Evolutionary conservation across 2,329 filamentous ascomycete genomes (phyloP), one percentile per base, ranked within the genome.

Genomic region (Phyllosticta citribraziliensis): DNA sequence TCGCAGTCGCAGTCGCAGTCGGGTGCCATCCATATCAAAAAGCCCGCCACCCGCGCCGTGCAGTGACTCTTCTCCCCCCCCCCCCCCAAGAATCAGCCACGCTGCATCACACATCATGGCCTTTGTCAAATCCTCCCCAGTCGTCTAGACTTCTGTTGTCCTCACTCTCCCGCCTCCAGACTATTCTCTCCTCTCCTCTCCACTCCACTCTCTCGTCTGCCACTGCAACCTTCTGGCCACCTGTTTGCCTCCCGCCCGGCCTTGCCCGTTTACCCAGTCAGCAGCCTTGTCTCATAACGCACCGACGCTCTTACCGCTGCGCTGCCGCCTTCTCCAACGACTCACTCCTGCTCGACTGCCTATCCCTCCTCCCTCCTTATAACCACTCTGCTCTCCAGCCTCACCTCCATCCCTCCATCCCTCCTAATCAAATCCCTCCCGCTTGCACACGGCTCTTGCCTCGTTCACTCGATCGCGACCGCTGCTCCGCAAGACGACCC

Each of bases 401-500:
- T 65, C 63, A 65, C 61, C 59, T 25, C 61, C 58, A 57, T 59
- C 17, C 35, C 22, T 22, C 61, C 62, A n/a, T n/a, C n/a, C n/a
- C n/a, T n/a, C n/a, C n/a, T n/a, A n/a, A n/a, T n/a, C n/a, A 56
- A 65, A 57, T 63, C 63, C 62, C 64, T 64, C 60, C 62, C 60
- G 52, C 47, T 22, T 20, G 35, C 52, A 9, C 2, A 6, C 24
- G 58, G 58, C 58, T 47, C 58, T 68, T 67, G 66, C 66, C 67
- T 69, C 67, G 67, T 68, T 67, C 35, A 63, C 67, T 67, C 67
- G 67, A 67, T 68, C 62, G 67, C 68, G 66, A 68, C 66, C 62
- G 65, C 66, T 64, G 64, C 65, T 64, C 65, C 65, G 55, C 63
- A 58, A 63, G 54, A 61, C 58, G 19, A 53, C 54, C 55, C 53